Evolutionary conservation across 805 yeast genomes (phyloP), one percentile per base, ranked within the genome.

Genomic region (Candida fluviatilis): DNA sequence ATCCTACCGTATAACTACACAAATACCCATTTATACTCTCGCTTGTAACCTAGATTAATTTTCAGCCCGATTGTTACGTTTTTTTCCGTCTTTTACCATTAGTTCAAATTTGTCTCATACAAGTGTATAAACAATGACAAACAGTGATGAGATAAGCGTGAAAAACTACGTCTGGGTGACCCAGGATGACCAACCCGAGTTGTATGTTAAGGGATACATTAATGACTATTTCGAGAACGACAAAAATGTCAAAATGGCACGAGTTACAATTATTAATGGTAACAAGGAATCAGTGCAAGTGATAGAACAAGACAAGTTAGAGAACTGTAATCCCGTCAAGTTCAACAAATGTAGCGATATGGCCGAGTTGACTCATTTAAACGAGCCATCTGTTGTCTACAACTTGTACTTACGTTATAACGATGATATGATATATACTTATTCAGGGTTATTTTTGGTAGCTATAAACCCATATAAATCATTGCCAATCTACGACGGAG

Each of bases 301-400:
- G n/a, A 66, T 78, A 4, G 67, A 69, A 18, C 64, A 71, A 8
- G 37, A 72, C 69, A 16, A 41, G 17, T 46, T 68, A 25, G 82
- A 82, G 47, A 78, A 76, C 51, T 87, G 90, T 36, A 93, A 93
- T 54, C 99, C 99, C 1, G 70, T 81, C 6, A 84, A 85, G 49
- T 93, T 93, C 60, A 95, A 93, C 59, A 83, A 80, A 51, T 91
- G 95, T 43, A 80, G 84, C 49, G 96, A 93, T 53, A 87, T 93
- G 90, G 98, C 98, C 0, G 96, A 90, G 49, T 70, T 93, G 46
- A 93, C 99, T 0, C 88, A 82, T 59, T 69, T 93, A 44, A 93
- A 91, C 58, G 99, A 93, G 57, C 95, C 99, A 0, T 84, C 96
- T 0, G 98, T 93, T n/a, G 75, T 93, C 7, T 74, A 88, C 62